These are phyloP conservation scores for Silene noctiflora DNA, from an alignment of 179 eudicot genomes.

Conservation along the genomic window DNA sequence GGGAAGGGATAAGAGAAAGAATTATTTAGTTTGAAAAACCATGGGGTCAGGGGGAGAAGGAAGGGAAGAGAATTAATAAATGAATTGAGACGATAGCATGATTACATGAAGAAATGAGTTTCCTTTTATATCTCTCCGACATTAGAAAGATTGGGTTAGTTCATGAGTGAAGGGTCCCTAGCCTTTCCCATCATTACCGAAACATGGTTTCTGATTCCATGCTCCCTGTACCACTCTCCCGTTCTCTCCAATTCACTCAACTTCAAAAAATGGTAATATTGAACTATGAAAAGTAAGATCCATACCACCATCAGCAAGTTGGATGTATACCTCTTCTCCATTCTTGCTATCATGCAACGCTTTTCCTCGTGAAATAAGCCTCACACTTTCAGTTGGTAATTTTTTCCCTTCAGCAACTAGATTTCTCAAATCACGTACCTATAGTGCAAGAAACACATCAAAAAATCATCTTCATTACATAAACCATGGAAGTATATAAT, in stretches of 20 bases:
- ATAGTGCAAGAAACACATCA: constrained; percentile 2
- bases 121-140: background rate
- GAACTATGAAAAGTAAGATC: constrained; percentile 17
- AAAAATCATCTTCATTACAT: background rate
- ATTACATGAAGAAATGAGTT: background rate
- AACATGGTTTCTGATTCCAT: too few species aligned
- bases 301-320: constrained; percentile 71
- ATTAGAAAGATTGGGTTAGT: background rate
- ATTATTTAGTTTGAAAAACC: too few species aligned
- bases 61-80: too few species aligned
- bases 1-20: too few species aligned
- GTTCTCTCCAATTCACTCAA: too few species aligned
- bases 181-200: too few species aligned
- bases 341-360: constrained; percentile 59
- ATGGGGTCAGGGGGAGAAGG: too few species aligned
- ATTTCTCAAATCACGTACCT: constrained; percentile 78
- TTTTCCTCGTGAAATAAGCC: constrained; percentile 66
- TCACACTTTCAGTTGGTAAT: constrained; percentile 56
- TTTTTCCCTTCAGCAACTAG: constrained; percentile 51
- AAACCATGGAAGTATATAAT: background rate
- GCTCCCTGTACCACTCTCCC: too few species aligned
- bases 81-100: too few species aligned
- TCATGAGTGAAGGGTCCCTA: too few species aligned
- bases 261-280: background rate
- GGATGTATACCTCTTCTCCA: constrained; percentile 48